phyloP scores from a whole-genome alignment of 257 asterid species.

The Leptodermis oblonga region DNA sequence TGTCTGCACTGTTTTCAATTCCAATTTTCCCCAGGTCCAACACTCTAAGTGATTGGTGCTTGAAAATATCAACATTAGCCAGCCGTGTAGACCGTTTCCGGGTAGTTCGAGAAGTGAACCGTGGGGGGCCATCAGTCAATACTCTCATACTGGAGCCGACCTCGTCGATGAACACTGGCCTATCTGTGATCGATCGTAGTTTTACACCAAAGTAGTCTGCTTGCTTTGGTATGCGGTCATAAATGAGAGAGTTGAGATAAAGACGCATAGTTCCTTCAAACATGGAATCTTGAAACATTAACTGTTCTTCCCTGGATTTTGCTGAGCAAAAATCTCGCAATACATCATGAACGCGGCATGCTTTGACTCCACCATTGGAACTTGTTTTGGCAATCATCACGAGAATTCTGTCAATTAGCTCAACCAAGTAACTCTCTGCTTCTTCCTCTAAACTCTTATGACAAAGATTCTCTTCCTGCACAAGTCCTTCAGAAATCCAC shows the following conservation, averaged over 20 bases:
- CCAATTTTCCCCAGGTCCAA: neutral
- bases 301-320: neutral
- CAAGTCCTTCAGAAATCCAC: slow-evolving; percentile 13
- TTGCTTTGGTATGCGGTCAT: neutral
- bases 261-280: neutral
- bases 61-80: neutral
- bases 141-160: neutral
- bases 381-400: slow-evolving; percentile 6
- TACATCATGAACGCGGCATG: neutral
- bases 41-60: neutral
- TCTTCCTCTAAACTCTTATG: neutral
- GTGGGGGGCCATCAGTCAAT: too few species aligned
- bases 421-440: slow-evolving; percentile 12
- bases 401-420: slow-evolving; percentile 8
- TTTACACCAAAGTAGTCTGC: neutral
- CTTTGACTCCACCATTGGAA: slow-evolving; percentile 12
- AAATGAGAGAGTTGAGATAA: neutral
- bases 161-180: neutral
- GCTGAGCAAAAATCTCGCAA: neutral
- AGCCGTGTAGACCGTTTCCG: neutral
- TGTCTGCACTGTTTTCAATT: neutral
- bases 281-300: neutral
- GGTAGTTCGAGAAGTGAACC: neutral
- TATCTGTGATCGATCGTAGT: neutral
- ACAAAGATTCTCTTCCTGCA: neutral